Evolutionary conservation across 192 early-diverging fungal species (phyloP).

Genomic region (Backusella parvicylindrica): DNA sequence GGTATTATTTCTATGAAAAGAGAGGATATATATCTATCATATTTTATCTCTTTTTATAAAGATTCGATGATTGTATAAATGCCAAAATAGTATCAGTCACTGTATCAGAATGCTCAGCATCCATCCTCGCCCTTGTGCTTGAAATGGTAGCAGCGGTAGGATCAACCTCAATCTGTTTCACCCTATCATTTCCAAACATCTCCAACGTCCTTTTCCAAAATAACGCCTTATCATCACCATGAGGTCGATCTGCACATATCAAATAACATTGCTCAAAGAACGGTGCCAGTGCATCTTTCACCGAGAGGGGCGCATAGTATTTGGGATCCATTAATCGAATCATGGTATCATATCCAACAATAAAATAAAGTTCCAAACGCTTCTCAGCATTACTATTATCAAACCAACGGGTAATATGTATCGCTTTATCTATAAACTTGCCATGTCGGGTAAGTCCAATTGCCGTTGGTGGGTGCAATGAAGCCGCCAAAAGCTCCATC

Average conservation of each 20-base stretch:
- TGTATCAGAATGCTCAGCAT: neutral
- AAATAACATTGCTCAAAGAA: conserved; percentile 54
- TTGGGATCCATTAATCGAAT: conserved; percentile 70
- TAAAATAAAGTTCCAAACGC: conserved; percentile 49
- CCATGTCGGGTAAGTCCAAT: conserved; percentile 58
- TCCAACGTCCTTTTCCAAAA: conserved; percentile 18
- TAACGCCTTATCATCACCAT: conserved; percentile 13
- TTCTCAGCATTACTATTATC: neutral
- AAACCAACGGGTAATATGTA: conserved; percentile 30
- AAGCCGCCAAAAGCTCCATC: conserved; percentile 60
- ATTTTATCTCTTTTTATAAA: neutral
- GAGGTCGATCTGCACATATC: conserved; percentile 47
- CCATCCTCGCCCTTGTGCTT: conserved; percentile 16
- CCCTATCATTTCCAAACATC: neutral
- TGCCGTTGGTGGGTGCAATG: conserved; percentile 36
- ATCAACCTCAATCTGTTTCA: conserved; percentile 11
- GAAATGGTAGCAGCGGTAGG: neutral
- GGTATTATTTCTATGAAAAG: neutral
- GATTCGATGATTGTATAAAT: neutral
- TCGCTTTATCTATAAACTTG: conserved; percentile 69
- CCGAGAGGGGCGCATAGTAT: conserved; percentile 58
- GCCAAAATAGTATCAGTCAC: neutral
- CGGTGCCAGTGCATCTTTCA: conserved; percentile 37
- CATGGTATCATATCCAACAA: conserved; percentile 81
- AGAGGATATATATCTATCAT: neutral